Evolutionary conservation across 192 early-diverging fungal species (phyloP).

Genomic region (Rhizoclosmatium globosum): DNA sequence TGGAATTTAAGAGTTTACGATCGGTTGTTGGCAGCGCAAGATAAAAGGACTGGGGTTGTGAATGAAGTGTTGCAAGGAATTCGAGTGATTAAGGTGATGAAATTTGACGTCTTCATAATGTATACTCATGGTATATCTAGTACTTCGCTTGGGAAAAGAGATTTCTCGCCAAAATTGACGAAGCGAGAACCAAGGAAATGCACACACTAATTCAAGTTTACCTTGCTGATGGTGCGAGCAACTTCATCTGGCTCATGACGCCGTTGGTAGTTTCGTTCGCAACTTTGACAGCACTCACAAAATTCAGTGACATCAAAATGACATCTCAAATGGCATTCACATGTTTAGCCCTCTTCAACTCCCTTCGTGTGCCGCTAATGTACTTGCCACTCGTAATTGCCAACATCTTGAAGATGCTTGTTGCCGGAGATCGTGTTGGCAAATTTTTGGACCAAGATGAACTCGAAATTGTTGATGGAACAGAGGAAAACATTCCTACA

Average conservation of each 20-base stretch:
- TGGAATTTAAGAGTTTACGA: conserved; percentile 36
- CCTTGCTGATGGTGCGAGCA: conserved; percentile 24
- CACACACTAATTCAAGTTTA: conserved; percentile 2
- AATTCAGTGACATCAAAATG: conserved; percentile 62
- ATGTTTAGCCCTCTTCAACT: conserved; percentile 68
- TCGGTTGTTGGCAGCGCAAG: conserved; percentile 61
- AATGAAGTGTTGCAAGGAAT: conserved; percentile 69
- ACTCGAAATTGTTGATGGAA: conserved; percentile 49
- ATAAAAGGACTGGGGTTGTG: conserved; percentile 67
- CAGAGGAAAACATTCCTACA: neutral
- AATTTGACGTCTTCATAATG: neutral
- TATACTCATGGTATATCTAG: neutral
- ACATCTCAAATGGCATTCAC: conserved; percentile 75
- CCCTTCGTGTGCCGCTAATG: conserved; percentile 60
- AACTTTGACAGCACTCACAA: conserved; percentile 66
- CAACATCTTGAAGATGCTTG: conserved; percentile 58
- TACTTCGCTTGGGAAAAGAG: conserved; percentile 53
- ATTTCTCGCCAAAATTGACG: conserved; percentile 44
- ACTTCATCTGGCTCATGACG: conserved; percentile 43
- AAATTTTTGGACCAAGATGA: conserved; percentile 80
- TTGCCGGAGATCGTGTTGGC: conserved; percentile 71
- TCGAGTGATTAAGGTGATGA: conserved; percentile 49
- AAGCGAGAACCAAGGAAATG: conserved; percentile 41
- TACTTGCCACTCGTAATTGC: conserved; percentile 68
- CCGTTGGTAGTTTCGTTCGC: conserved; percentile 64